Evolutionary conservation across 805 yeast genomes (phyloP), one percentile per base, ranked within the genome.

Genomic region (Zygoascus ofunaensis): DNA sequence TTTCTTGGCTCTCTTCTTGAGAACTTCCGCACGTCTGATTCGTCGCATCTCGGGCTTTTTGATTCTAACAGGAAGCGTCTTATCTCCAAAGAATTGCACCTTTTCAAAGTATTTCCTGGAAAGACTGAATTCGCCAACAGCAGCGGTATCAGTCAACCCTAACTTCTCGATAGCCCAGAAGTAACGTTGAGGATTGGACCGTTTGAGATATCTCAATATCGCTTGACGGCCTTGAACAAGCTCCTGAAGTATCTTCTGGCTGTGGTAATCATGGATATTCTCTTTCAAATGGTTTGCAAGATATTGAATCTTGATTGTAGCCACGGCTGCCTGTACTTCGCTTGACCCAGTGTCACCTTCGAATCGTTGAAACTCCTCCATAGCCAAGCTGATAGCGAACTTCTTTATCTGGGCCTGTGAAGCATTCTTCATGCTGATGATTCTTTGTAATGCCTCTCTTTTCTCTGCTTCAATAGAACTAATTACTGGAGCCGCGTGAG

Each of bases 341-440:
- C 94, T 79, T 1, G 95, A 85, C 2, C 95, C 97, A 1, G 96
- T 85, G 61, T 92, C 97, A 43, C 95, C 95, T 38, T 80, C 87
- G 51, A 74, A 72, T 56, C 95, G 73, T 54, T 77, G 79, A 63
- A 90, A 89, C 65, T 90, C 97, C 54, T 74, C 66, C 41, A 77
- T 71, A 1, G 97, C 96, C 38, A 82, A 61, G 38, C 65, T 65
- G 2, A 77, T 68, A 23, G 86, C 82, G 52, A 76, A 60, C 51
- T 76, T 75, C 55, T 72, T 68, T 46, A 70, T 69, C 50, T 84
- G 87, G 17, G 64, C 59, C 42, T 72, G 72, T 52, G 72, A 71
- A 21, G 92, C 73, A 63, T 89, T 89, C 62, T 74, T 80, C 65
- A 86, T 72, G 55, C 77, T 76, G 43, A 89, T 66, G 39, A 90